A percentile compares a stretch with the other conserved stretches of the same genome.
Conservation (phyloP, 179 eudicot genomes). For the Amaranthus tricolor region DNA sequence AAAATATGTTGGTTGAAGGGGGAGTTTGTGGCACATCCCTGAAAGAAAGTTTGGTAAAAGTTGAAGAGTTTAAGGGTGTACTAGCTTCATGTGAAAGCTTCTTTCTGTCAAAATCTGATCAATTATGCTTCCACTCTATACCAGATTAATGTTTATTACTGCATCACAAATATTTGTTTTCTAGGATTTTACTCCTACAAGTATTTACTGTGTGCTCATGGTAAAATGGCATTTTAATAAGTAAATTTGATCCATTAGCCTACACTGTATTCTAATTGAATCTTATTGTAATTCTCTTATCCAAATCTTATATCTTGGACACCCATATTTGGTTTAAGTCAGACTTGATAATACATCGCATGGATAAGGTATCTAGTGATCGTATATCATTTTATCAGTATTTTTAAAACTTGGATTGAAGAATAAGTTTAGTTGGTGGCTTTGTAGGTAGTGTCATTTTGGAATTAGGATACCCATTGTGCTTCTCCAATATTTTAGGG, state of each 20-base stretch:
- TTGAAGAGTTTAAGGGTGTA: constrained; percentile 2
- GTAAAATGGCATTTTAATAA: neutral
- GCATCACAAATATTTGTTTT: neutral
- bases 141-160: neutral
- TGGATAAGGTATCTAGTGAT: neutral
- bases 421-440: neutral
- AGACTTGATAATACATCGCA: constrained; percentile 4
- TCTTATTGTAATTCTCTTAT: neutral
- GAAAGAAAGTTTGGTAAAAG: neutral
- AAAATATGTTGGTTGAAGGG: neutral
- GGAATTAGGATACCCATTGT: constrained; percentile 3
- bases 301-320: neutral
- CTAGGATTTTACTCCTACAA: neutral
- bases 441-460: neutral
- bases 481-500: neutral
- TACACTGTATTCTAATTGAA: neutral
- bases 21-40: neutral
- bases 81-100: neutral
- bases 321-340: neutral
- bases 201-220: neutral
- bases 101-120: neutral
- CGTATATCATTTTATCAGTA: neutral
- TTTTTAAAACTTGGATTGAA: neutral
- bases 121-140: neutral
- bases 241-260: neutral